These are phyloP conservation scores for Lizonia empirigonia DNA, from an alignment of 2,329 filamentous ascomycete genomes.

Conservation along the genomic window DNA sequence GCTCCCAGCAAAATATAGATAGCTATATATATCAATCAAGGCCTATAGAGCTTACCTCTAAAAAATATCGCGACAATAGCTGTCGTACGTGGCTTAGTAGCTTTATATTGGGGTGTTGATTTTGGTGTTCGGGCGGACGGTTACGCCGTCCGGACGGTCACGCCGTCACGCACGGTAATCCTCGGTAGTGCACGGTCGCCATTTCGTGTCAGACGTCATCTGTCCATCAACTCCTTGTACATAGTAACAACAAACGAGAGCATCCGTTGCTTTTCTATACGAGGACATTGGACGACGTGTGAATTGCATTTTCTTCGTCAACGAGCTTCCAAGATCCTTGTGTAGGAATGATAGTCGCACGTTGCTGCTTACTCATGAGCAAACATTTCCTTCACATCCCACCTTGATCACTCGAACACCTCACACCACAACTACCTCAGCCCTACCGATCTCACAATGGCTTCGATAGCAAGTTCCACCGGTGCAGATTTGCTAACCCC, in stretches of 20 bases:
- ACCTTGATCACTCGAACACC: conserved; percentile 12
- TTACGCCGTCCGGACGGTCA: too few relatives aligned
- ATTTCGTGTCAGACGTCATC: not conserved
- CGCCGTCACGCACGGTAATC: not conserved
- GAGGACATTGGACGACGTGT: not conserved
- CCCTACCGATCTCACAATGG: conserved; percentile 13
- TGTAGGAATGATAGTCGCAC: conserved; percentile 24
- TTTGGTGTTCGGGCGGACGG: too few relatives aligned
- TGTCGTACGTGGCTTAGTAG: too few relatives aligned
- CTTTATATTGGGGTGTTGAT: too few relatives aligned
- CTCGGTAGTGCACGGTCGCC: not conserved
- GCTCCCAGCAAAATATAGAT: too few relatives aligned
- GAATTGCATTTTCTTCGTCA: not conserved
- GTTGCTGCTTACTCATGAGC: conserved; percentile 22
- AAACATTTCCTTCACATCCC: conserved; percentile 12
- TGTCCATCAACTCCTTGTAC: not conserved
- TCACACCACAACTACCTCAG: not conserved
- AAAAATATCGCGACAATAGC: too few relatives aligned
- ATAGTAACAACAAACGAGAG: not conserved
- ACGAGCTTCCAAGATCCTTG: not conserved
- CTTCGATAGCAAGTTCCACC: conserved; percentile 9
- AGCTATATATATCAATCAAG: too few relatives aligned
- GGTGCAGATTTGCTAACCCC: conserved; percentile 49
- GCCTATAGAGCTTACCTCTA: too few relatives aligned
- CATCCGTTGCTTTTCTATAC: not conserved